These are phyloP conservation scores for Phytopythium oedochilum DNA, from an alignment of 352 stramenopile genomes.

Conservation along the genomic window DNA sequence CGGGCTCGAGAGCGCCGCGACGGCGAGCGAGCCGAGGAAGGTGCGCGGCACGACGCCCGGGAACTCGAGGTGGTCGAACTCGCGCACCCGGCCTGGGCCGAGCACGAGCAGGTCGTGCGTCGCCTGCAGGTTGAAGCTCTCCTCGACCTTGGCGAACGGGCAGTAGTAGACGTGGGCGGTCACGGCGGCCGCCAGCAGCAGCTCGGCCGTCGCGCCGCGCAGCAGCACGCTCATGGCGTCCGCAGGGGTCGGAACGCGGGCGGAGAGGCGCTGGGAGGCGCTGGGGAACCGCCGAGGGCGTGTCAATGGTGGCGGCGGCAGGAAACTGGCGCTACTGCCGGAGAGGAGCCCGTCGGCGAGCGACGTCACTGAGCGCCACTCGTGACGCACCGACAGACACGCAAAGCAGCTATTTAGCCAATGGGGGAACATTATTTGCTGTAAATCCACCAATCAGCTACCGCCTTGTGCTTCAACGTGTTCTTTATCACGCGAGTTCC, in stretches of 20 bases:
- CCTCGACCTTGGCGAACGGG: conserved; percentile 92
- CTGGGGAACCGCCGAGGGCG: no score
- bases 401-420: no score
- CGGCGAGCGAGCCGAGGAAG: conserved; percentile 89
- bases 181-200: conserved; percentile 32
- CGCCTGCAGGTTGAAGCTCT: conserved; percentile 98
- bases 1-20: conserved; percentile 45
- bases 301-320: no score
- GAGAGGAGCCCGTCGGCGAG: no score
- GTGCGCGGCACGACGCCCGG: conserved; percentile 97
- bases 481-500: no score
- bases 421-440: no score
- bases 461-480: no score
- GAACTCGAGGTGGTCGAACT: conserved; percentile 97
- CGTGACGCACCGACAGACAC: no score
- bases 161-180: conserved; percentile 48
- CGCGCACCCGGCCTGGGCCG: conserved; percentile 27
- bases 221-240: conserved; percentile 11
- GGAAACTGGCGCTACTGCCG: no score
- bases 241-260: background rate
- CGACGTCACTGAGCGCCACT: no score
- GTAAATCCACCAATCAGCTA: no score
- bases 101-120: conserved; percentile 95
- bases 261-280: background rate
- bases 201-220: conserved; percentile 22